Evolutionary conservation across 257 asterid species (phyloP).

Genomic region (Capsicum chinense): DNA sequence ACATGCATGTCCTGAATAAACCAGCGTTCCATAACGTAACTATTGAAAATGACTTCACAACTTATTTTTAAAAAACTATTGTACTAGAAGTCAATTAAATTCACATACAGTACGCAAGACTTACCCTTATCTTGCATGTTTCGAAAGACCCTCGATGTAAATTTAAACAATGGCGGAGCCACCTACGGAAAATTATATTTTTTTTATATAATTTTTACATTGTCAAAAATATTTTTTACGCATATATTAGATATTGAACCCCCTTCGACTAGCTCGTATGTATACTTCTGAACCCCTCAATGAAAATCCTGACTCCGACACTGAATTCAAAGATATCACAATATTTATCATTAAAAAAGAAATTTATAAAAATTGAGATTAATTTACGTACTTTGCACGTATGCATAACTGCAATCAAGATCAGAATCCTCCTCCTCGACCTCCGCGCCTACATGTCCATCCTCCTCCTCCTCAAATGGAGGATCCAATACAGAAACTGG

Average conservation of each 20-base stretch:
- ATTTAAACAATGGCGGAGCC: no score
- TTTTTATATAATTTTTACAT: no score
- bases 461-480: constrained; percentile 62
- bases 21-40: neutral
- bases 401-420: constrained; percentile 62
- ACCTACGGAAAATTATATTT: no score
- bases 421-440: constrained; percentile 35
- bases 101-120: no score
- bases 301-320: no score
- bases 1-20: neutral
- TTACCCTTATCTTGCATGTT: no score
- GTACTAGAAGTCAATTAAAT: neutral
- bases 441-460: constrained; percentile 38
- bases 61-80: constrained; percentile 3
- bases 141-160: no score
- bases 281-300: no score
- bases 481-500: constrained; percentile 79
- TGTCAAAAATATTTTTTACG: no score
- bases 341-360: neutral
- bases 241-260: no score
- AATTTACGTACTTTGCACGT: constrained; percentile 73
- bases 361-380: neutral
- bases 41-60: constrained; percentile 45
- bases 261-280: no score
- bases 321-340: constrained; percentile 18